Conservation (phyloP, 768 basidiomycete genomes). For the Lyophyllum atratum region DNA sequence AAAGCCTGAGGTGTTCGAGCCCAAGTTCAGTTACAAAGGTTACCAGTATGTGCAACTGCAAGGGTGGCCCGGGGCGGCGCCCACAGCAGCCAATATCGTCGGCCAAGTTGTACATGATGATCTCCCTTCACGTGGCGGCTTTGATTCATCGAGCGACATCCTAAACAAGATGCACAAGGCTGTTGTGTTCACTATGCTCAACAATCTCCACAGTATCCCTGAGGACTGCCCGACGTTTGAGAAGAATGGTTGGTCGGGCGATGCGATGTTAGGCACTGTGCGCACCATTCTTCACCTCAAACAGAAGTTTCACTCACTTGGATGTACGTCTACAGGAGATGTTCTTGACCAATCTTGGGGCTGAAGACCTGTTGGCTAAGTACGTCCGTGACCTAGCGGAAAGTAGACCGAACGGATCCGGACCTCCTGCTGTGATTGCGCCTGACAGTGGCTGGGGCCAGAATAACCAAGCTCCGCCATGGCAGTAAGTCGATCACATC, state of each 20-base stretch:
- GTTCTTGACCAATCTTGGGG: slow-evolving; percentile 29
- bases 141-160: slow-evolving; percentile 18
- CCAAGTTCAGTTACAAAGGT: slow-evolving; percentile 29
- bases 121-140: slow-evolving; percentile 17
- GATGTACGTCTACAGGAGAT: slow-evolving; percentile 21
- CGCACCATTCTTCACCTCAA: background rate
- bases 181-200: slow-evolving; percentile 22
- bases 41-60: slow-evolving; percentile 26
- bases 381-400: slow-evolving; percentile 28
- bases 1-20: slow-evolving; percentile 21
- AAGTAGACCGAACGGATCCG: slow-evolving; percentile 22
- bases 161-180: slow-evolving; percentile 26
- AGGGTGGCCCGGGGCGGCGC: slow-evolving; percentile 23
- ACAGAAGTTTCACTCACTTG: background rate
- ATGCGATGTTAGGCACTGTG: slow-evolving; percentile 30
- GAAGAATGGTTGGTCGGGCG: slow-evolving; percentile 35
- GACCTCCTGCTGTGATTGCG: slow-evolving; percentile 28
- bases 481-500: slow-evolving; percentile 26
- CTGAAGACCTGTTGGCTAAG: slow-evolving; percentile 26
- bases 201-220: slow-evolving; percentile 25
- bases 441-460: slow-evolving; percentile 32
- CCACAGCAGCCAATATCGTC: slow-evolving; percentile 22
- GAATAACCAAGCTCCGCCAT: slow-evolving; percentile 32
- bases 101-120: slow-evolving; percentile 26
- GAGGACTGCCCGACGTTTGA: slow-evolving; percentile 30